Base-by-base conservation (phyloP, 2,329 filamentous ascomycete genomes). In the Trichoderma semiorbis region DNA sequence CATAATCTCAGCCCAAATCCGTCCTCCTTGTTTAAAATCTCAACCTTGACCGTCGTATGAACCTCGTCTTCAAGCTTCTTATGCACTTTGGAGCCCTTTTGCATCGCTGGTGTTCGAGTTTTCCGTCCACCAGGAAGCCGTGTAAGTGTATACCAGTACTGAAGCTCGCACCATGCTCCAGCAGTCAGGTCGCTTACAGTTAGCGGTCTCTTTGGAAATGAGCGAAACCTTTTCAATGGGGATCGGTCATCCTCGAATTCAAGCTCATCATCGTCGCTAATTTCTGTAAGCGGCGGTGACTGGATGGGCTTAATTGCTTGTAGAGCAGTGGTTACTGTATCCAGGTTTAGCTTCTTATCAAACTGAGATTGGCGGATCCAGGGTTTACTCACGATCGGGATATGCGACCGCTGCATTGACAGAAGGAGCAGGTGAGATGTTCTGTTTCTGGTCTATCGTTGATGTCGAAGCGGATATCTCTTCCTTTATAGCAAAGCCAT, bases 91-190 rank as follows among this genome's bases (percentile, higher is more conserved):
- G 89, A 91, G 0, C 96, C 96, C 68, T 89, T 87, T 78, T 90
- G 91, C 96, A 99, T 99, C 0, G 93, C 94, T 2, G 88, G 81
- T 0, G 95, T 98, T 39, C 86, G 86, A 69, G 88, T 91, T 79
- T 92, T 95, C 71, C 88, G 89, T 1, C 95, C 96, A 78, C 91
- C 84, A 0, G 87, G 87, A 5, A 89, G 89, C 69, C 89, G 90
- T 3, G 91, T 93, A 69, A 99, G 86, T 0, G 90, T 93, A 82
- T 97, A 98, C 85, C 90, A 94, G 77, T 97, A 97, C 80, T 98
- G 95, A 72, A 98, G 81, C 81, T 99, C 95, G 80, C 96, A 99
- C 96, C 96, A 99, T 8, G 95, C 91, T 2, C 95, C 95, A 1
- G 93, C 92, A 0, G 95, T 90, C 28, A 98, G 83, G 80, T 99